Evolutionary conservation across 2,329 filamentous ascomycete species (phyloP), one percentile per base, ranked within the genome.

Genomic region (Paecilomyces dactylethromorphus): DNA sequence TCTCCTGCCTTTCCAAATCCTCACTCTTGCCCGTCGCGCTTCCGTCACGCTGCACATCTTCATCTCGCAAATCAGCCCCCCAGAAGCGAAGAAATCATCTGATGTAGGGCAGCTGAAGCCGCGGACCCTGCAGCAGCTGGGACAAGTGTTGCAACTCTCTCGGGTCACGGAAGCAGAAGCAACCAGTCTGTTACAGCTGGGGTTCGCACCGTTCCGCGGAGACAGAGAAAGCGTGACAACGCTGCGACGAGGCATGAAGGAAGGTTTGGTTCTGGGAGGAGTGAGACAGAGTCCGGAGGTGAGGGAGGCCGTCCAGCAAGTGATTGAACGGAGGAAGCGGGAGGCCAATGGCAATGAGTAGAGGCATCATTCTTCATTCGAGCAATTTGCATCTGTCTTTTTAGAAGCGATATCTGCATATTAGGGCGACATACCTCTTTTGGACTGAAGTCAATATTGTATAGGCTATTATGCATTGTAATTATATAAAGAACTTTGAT

Each of bases 211-310:
- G 0, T 97, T 92, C 74, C 84, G 81, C 55, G 87, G 87, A n/a
- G 88, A 95, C 68, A 77, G 82, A 35, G 82, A 84, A 61, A 81
- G 80, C n/a, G 78, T 88, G 53, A 79, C 79, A 52, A 85, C 85
- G 60, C 76, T 95, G 68, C 83, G 86, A 62, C 82, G 82, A 49
- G 89, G 88, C 67, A 84, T 97, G 76, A 89, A 87, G 74, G 90
- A 94, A 68, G 96, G 91, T 83, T 79, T 97, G 65, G 86, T 97
- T 55, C 87, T 95, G 72, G 95, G 95, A 69, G 92, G 87, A 13
- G 89, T 95, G 60, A 83, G 86, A 64, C 85, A 84, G 54, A 90
- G 93, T 73, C 87, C 87, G 0, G 90, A 93, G 76, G 93, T 97
- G 8, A 83, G 87, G 65, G 87, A 91, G 72, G 92, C 92, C 0